These are phyloP conservation scores for Chlorella sp. DNA, from an alignment of 139 green algal species.

Conservation along the genomic window DNA sequence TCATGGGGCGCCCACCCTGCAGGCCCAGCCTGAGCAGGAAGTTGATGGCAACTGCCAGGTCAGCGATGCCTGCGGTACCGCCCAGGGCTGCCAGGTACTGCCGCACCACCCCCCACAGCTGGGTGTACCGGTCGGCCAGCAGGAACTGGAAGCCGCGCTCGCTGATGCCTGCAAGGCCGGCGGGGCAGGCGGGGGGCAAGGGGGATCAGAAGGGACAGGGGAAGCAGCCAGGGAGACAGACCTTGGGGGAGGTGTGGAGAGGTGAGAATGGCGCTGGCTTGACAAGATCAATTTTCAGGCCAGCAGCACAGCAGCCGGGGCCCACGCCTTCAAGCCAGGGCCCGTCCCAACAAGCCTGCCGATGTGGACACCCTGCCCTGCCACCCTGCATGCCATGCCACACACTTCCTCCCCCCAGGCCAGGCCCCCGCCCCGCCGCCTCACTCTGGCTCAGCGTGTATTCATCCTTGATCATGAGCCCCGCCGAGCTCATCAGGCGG, in stretches of 20 bases:
- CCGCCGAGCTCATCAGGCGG: conserved; percentile 52
- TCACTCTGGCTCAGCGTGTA: conserved; percentile 14
- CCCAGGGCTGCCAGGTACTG: conserved; percentile 77
- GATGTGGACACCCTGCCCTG: neutral
- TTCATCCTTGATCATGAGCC: conserved; percentile 48
- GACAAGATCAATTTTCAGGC: neutral
- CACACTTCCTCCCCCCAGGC: neutral
- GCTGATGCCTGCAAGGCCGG: conserved; percentile 53
- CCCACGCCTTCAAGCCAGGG: neutral
- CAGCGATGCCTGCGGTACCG: neutral
- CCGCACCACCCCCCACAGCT: conserved; percentile 86
- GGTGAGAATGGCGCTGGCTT: too few species aligned
- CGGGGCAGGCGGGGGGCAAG: neutral
- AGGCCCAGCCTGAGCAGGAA: conserved; percentile 93
- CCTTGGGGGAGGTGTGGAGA: too few species aligned
- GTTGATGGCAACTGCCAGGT: conserved; percentile 35
- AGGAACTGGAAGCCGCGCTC: conserved; percentile 84
- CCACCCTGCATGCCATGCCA: neutral
- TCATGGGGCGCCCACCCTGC: conserved; percentile 62
- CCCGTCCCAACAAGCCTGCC: neutral
- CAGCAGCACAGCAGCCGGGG: neutral
- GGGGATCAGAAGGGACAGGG: neutral
- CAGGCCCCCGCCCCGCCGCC: neutral
- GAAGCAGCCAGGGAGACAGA: neutral
- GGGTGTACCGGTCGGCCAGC: conserved; percentile 73